Conservation (phyloP, 257 asterid species). For the Knoxia roxburghii region DNA sequence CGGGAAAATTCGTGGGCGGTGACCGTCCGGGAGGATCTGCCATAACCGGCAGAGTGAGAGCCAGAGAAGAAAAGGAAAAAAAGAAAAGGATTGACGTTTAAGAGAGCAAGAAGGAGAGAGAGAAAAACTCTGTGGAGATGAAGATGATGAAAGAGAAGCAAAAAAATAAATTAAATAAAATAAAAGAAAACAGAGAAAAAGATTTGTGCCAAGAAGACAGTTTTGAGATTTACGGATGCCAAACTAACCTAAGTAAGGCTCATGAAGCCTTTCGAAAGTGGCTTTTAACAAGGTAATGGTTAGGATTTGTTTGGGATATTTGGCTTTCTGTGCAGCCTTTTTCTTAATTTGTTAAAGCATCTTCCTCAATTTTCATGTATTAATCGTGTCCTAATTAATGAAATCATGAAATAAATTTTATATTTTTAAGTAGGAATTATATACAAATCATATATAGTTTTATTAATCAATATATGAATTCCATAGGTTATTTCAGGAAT, state of each 20-base stretch:
- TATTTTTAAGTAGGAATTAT: too few species aligned
- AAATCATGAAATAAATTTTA: too few species aligned
- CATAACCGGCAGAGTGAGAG: conserved; percentile 23
- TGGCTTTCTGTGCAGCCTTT: background rate
- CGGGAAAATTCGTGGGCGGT: conserved; percentile 30
- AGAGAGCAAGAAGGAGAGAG: background rate
- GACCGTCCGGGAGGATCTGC: conserved; percentile 42
- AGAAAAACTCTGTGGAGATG: conserved; percentile 11
- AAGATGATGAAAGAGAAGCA: conserved; percentile 19
- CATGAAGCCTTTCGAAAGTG: background rate
- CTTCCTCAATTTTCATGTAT: too few species aligned
- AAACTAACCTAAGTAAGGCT: background rate
- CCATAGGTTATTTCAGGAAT: too few species aligned
- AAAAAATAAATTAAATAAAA: background rate
- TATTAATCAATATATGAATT: too few species aligned
- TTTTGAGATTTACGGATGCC: conserved; percentile 8
- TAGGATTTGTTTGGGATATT: background rate
- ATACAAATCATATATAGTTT: too few species aligned
- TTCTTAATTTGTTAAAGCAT: too few species aligned
- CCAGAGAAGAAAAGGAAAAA: background rate
- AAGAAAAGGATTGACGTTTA: conserved; percentile 10
- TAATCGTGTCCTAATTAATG: too few species aligned
- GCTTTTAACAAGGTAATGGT: background rate
- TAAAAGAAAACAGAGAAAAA: background rate
- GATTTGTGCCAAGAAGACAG: conserved; percentile 25